Evolutionary conservation across 345 rosid species (phyloP).

Genomic region (Populus simonii): DNA sequence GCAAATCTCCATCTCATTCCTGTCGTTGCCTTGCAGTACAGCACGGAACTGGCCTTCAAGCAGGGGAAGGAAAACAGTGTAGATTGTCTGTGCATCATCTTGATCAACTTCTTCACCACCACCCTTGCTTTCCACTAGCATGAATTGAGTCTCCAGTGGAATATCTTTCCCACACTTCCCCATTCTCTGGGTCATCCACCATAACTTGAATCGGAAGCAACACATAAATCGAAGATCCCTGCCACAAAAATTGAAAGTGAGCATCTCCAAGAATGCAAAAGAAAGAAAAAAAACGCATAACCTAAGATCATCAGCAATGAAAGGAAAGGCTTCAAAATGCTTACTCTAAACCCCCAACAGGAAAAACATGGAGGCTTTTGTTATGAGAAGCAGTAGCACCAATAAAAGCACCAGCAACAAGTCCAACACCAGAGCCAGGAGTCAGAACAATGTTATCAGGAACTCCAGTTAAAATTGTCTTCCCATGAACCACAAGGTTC

Average conservation of each 20-base stretch:
- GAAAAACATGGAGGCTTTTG: constrained; percentile 93
- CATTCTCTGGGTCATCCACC: constrained; percentile 99
- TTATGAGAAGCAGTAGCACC: constrained; percentile 77
- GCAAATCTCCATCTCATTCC: constrained; percentile 83
- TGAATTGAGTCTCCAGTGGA: constrained; percentile 94
- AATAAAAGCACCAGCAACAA: constrained; percentile 68
- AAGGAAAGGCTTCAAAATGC: constrained; percentile 14
- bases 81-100: constrained; percentile 55
- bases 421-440: constrained; percentile 63
- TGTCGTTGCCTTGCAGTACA: constrained; percentile 84
- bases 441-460: constrained; percentile 79
- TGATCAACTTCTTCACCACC: constrained; percentile 46
- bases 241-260: constrained; percentile 12
- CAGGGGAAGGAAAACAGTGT: constrained; percentile 87
- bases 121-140: constrained; percentile 81
- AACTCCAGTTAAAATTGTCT: constrained; percentile 79
- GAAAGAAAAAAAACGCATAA: too few species aligned
- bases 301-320: not conserved
- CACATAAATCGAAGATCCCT: constrained; percentile 86
- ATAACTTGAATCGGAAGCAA: constrained; percentile 88
- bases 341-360: constrained; percentile 80
- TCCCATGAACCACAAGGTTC: constrained; percentile 87
- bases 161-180: constrained; percentile 83
- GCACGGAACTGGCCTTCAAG: constrained; percentile 97
- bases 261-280: not conserved